A percentile compares a stretch with the other conserved stretches of the same genome.
These are phyloP conservation scores for Phialophora chinensis DNA, from an alignment of 2,329 filamentous ascomycete genomes.

Conservation along the genomic window DNA sequence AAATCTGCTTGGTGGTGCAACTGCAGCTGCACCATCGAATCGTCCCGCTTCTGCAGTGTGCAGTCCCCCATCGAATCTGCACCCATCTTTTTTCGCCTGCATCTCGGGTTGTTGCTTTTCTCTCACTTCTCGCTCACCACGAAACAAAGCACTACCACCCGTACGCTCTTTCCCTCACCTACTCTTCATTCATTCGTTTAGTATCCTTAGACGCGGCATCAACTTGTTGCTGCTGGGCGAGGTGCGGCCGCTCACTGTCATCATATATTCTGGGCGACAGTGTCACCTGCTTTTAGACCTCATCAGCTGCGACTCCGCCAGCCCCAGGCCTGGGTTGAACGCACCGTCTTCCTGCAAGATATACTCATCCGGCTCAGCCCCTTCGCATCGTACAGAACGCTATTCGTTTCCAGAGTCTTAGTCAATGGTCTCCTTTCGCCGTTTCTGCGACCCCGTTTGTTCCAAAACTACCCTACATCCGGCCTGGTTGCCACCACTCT, in stretches of 20 bases:
- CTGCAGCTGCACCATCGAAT: slow-evolving; percentile 5
- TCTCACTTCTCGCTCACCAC: background rate
- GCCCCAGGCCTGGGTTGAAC: background rate
- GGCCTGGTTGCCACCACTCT: background rate
- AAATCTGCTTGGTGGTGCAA: slow-evolving; percentile 12
- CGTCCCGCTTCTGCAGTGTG: slow-evolving; percentile 6
- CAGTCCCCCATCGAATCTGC: slow-evolving; percentile 1
- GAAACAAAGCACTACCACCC: background rate
- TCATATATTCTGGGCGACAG: slow-evolving; percentile 17
- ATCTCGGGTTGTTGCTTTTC: slow-evolving; percentile 1
- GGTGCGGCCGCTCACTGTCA: slow-evolving; percentile 13
- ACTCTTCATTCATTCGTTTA: slow-evolving; percentile 11
- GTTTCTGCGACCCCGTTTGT: slow-evolving; percentile 8
- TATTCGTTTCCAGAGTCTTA: slow-evolving; percentile 11
- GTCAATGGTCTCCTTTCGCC: slow-evolving; percentile 22
- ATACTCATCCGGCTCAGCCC: slow-evolving; percentile 20
- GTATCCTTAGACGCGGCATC: background rate
- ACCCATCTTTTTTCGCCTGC: slow-evolving; percentile 8
- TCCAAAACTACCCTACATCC: slow-evolving; percentile 8
- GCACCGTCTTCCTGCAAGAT: background rate
- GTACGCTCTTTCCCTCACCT: slow-evolving; percentile 1
- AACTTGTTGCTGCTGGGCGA: slow-evolving; percentile 1
- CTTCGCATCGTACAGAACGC: background rate
- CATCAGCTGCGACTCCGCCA: slow-evolving; percentile 6
- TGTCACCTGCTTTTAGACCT: slow-evolving; percentile 1